A percentile compares a stretch with the other conserved stretches of the same genome.
phyloP scores from a whole-genome alignment of 495 filamentous ascomycete genomes.

The Hypoxylon intermedium region DNA sequence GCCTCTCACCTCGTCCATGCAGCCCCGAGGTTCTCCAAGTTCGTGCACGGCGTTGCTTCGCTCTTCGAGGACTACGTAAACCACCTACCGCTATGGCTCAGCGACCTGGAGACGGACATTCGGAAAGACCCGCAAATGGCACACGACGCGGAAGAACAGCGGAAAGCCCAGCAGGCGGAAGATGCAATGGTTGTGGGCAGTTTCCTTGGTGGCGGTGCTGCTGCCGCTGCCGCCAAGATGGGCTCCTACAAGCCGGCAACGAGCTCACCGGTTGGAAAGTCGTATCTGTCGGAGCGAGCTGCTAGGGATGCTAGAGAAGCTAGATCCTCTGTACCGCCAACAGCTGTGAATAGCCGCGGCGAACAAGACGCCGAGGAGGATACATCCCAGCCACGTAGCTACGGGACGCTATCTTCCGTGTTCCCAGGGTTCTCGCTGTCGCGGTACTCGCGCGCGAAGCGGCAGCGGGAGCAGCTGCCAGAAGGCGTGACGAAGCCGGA shows the following conservation, averaged over 20 bases:
- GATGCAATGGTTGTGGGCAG: slow-evolving; percentile 90
- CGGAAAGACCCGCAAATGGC: slow-evolving; percentile 88
- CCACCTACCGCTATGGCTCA: slow-evolving; percentile 93
- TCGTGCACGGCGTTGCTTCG: slow-evolving; percentile 88
- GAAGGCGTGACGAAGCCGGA: slow-evolving; percentile 85
- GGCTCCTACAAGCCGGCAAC: slow-evolving; percentile 60
- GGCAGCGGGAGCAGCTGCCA: slow-evolving; percentile 61
- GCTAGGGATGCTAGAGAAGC: slow-evolving; percentile 51
- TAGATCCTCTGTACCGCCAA: slow-evolving; percentile 22
- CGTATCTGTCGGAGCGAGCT: slow-evolving; percentile 58
- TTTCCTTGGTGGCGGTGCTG: slow-evolving; percentile 65
- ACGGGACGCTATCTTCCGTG: slow-evolving; percentile 61
- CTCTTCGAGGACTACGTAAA: slow-evolving; percentile 97
- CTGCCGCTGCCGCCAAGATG: slow-evolving; percentile 36
- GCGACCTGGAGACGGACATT: slow-evolving; percentile 89
- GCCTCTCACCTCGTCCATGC: slow-evolving; percentile 89
- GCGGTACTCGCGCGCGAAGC: slow-evolving; percentile 68
- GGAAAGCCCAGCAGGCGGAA: slow-evolving; percentile 76
- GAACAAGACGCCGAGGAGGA: slow-evolving; percentile 38
- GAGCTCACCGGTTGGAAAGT: slow-evolving; percentile 67
- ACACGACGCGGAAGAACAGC: slow-evolving; percentile 89
- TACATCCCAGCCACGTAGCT: slow-evolving; percentile 43
- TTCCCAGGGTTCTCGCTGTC: slow-evolving; percentile 78
- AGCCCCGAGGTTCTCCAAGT: slow-evolving; percentile 91
- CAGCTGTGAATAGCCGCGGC: slow-evolving; percentile 25